Evolutionary conservation across 768 basidiomycete genomes (phyloP).

Genomic region (Cyclocybe cylindracea): DNA sequence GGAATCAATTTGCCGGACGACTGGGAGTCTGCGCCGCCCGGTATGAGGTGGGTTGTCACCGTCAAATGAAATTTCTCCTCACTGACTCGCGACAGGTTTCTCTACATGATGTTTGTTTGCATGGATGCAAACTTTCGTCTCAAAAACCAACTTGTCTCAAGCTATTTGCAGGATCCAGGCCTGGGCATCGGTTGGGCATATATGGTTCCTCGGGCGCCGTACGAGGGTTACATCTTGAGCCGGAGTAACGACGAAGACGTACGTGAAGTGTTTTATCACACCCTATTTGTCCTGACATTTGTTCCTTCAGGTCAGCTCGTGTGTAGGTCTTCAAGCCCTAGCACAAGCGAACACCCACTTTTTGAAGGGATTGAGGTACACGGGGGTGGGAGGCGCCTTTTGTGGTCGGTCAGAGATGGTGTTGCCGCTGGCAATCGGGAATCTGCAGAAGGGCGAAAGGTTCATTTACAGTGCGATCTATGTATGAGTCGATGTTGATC

Average conservation of each 20-base stretch:
- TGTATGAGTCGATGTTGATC: no score
- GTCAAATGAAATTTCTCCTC: not conserved
- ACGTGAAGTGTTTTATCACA: no score
- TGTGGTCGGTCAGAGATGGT: no score
- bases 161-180: constrained; percentile 3
- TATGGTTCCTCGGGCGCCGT: not conserved
- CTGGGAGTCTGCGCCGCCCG: not conserved
- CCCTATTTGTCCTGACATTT: no score
- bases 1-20: constrained; percentile 5
- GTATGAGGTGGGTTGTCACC: not conserved
- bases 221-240: constrained; percentile 4
- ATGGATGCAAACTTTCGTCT: constrained; percentile 10
- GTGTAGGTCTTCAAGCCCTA: no score
- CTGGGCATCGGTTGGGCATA: not conserved
- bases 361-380: no score
- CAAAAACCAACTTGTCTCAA: constrained; percentile 11
- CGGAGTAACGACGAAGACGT: constrained; percentile 1
- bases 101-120: constrained; percentile 4
- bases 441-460: no score
- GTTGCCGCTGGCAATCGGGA: no score
- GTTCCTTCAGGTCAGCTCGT: no score
- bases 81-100: not conserved
- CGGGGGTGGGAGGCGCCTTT: no score
- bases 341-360: no score
- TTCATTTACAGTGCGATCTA: no score